Evolutionary conservation across 192 early-diverging fungal species (phyloP), one percentile per base, ranked within the genome.

Genomic region (Mortierella alpina): DNA sequence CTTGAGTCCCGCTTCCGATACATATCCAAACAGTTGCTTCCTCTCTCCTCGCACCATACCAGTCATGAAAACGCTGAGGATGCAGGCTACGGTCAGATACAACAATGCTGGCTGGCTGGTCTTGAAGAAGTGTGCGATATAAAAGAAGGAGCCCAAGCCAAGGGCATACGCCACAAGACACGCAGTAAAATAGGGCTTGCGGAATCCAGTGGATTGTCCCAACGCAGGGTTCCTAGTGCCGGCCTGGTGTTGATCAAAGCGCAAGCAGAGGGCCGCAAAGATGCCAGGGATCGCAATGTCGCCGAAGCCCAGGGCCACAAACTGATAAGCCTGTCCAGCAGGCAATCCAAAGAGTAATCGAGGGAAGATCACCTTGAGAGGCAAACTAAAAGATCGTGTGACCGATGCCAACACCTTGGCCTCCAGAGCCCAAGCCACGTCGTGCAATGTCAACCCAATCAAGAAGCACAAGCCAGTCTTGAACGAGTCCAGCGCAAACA

Each of bases 211-310:
- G 17, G 89, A 77, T 45, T 78, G 72, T 56, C 88, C 86, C 18
- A 87, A 87, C 7, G 77, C 79, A 9, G 83, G 83, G 18, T 89
- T 77, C 46, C 83, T 76, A 50, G 73, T 78, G 65, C 95, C 86
- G 47, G 90, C 91, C 56, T 82, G 83, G 74, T 92, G 86, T 31
- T 96, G 91, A 86, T 99, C 97, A 81, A 92, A 98, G 66, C 91
- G 88, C 68, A 97, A 75, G 64, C 95, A 96, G 14, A 99, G 87
- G 1, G 96, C 95, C 9, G 96, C 89, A 82, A 95, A 98, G 58
- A 98, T 90, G 61, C 95, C 97, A 5, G 97, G 97, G 52, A 98
- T 90, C 6, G 96, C 95, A 79, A 99, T 98, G 59, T 99, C 97
- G 50, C 96, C 96, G 67, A 99, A 81, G 1, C 96, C 95, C 18